Evolutionary conservation across 2,329 filamentous ascomycete species (phyloP), one percentile per base, ranked within the genome.

Genomic region (Penicillium glabrum): DNA sequence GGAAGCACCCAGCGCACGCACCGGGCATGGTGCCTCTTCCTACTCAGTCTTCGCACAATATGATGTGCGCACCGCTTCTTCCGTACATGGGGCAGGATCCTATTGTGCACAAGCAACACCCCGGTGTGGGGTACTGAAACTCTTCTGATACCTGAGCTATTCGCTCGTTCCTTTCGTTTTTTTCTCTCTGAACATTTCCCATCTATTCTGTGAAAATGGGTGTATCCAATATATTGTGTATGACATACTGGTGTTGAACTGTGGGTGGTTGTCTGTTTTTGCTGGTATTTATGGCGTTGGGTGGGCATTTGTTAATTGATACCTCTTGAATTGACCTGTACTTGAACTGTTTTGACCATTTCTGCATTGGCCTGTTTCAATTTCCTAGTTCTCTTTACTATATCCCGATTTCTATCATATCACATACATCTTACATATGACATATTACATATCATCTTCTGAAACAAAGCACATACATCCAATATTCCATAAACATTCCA

Each of bases 41-140:
- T 35, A 58, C 64, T 46, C 61, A 67, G 35, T 47, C 61, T 24
- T 65, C 67, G 33, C 66, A 67, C 50, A 52, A 65, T 16, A 57
- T 66, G 13, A 66, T 71, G 62, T 71, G 70, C 58, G 65, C 67
- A 9, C 68, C 68, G 5, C 62, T 66, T 35, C 68, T 65, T 51
- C 58, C 63, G 21, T 72, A 72, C 49, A 61, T 66, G 46, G 64
- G 62, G 19, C 53, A 67, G 46, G 61, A 65, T 14, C 57, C 58
- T 31, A 51, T 69, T 51, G 46, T 50, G 13, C 62, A 66, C 53
- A 64, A 63, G 53, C 61, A 46, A 11, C 43, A 65, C 9, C 58
- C 59, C 2, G 61, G 63, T 27, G 64, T 69, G 26, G 65, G 64
- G 16, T 68, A 66, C 37, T 69, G 58, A 51, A 48, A 24, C 39